Conservation (phyloP, 306 rosid genomes). For the Pyrus pyrifolia region DNA sequence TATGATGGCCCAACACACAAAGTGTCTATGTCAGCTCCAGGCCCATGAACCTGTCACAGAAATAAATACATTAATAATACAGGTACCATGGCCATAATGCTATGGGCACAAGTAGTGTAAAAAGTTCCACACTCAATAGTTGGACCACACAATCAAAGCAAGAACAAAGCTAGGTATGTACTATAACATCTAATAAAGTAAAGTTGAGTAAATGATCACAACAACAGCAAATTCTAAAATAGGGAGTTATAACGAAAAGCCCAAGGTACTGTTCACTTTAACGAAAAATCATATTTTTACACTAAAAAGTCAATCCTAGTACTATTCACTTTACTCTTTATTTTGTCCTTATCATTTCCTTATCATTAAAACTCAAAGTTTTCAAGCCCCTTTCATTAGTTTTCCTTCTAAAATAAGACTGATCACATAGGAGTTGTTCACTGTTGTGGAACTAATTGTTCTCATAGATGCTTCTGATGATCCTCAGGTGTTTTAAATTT, state of each 20-base stretch:
- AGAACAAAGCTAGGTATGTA: not conserved
- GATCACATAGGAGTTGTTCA: not conserved
- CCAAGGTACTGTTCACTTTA: too few species aligned
- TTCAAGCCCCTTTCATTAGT: too few species aligned
- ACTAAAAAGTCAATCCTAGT: too few species aligned
- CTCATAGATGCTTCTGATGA: not conserved
- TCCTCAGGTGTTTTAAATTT: not conserved
- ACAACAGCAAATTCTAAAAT: not conserved
- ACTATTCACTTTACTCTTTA: too few species aligned
- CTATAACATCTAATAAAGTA: not conserved
- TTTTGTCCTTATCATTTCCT: too few species aligned
- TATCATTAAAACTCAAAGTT: too few species aligned
- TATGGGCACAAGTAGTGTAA: not conserved
- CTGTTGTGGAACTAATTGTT: not conserved
- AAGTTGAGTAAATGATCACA: not conserved
- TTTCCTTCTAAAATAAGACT: not conserved
- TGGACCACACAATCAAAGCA: not conserved
- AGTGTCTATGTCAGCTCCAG: slow-evolving; percentile 80
- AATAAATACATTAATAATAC: not conserved
- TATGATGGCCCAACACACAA: slow-evolving; percentile 89
- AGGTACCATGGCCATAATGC: too few species aligned
- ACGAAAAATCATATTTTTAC: too few species aligned
- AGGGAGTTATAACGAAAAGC: too few species aligned
- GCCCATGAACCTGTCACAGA: slow-evolving; percentile 80
- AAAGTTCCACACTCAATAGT: not conserved